phyloP scores from a whole-genome alignment of 192 early-diverging fungal species.

The Coemansia sp. region DNA sequence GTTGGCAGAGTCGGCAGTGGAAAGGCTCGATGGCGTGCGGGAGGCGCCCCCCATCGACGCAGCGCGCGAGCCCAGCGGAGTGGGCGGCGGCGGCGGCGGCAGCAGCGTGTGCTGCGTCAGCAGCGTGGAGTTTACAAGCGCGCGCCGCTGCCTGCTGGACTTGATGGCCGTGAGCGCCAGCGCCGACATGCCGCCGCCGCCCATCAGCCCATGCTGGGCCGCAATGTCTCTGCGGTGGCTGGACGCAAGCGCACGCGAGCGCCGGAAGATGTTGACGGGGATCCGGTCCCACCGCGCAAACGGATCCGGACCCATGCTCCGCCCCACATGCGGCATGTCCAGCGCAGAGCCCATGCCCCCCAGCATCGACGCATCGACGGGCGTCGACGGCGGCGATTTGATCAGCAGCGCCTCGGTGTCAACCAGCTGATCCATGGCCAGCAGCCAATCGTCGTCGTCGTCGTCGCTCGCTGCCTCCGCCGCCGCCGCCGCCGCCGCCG shows the following conservation, averaged over 20 bases:
- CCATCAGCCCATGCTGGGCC: conserved; percentile 21
- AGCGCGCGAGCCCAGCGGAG: conserved; percentile 5
- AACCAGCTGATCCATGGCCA: conserved; percentile 50
- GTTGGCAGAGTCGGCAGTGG: background rate
- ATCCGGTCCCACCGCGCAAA: conserved; percentile 53
- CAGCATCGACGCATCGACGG: conserved; percentile 13
- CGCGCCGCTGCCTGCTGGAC: conserved; percentile 44
- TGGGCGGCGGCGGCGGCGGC: conserved; percentile 12
- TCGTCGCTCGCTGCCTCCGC: background rate
- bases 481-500: background rate
- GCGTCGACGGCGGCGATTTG: conserved; percentile 46
- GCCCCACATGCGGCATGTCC: background rate
- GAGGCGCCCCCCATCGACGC: background rate
- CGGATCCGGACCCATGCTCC: conserved; percentile 11
- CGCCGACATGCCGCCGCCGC: conserved; percentile 24
- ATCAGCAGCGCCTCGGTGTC: conserved; percentile 50
- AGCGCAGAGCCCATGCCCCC: background rate
- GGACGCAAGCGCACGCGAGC: conserved; percentile 48
- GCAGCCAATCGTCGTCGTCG: conserved; percentile 38
- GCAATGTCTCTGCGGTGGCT: conserved; percentile 18
- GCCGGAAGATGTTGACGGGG: conserved; percentile 53
- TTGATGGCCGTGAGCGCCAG: conserved; percentile 50
- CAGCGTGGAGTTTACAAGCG: conserved; percentile 45
- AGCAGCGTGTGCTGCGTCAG: conserved; percentile 42
- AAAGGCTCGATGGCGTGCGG: background rate